Percentiles rank a stretch among this genome's conserved stretches.
Conservation (phyloP, 192 early-diverging fungal species). For the Gorgonomyces haynaldii region DNA sequence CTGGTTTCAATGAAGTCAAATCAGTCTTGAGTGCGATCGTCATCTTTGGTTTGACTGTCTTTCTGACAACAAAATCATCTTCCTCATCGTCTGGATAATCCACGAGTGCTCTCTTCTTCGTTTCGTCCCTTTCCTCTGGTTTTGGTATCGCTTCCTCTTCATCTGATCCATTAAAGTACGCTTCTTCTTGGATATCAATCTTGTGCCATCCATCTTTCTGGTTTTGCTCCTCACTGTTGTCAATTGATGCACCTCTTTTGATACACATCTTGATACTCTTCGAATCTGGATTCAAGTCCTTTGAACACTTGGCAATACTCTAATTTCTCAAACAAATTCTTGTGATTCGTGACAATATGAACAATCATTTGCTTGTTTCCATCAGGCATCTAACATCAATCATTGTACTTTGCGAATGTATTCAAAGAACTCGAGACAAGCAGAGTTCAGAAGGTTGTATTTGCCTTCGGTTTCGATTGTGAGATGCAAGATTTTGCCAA, state of each 20-base stretch:
- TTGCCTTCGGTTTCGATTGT: slow-evolving; percentile 50
- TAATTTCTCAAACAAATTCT: slow-evolving; percentile 46
- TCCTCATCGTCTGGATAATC: too few relatives aligned
- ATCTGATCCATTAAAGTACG: slow-evolving; percentile 56
- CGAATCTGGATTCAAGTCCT: slow-evolving; percentile 42
- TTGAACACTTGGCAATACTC: slow-evolving; percentile 55
- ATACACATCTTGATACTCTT: slow-evolving; percentile 49
- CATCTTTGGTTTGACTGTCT: too few relatives aligned
- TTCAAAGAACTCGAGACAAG: slow-evolving; percentile 81
- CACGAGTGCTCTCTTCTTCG: too few relatives aligned
- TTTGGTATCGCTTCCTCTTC: slow-evolving; percentile 16
- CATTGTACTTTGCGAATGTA: slow-evolving; percentile 57
- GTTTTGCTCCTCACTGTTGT: neutral
- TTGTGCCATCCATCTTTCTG: slow-evolving; percentile 27
- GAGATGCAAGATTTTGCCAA: slow-evolving; percentile 54
- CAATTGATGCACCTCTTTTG: slow-evolving; percentile 7
- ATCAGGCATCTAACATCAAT: slow-evolving; percentile 13
- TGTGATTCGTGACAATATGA: slow-evolving; percentile 54
- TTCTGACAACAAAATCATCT: too few relatives aligned
- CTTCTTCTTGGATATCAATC: slow-evolving; percentile 67
- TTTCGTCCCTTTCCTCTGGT: neutral
- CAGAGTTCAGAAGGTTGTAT: slow-evolving; percentile 79
- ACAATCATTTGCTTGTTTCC: slow-evolving; percentile 58
- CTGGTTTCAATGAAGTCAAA: too few relatives aligned
- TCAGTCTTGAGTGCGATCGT: too few relatives aligned